Conservation (phyloP, 768 basidiomycete genomes). For the Boletus vermiculosoides region DNA sequence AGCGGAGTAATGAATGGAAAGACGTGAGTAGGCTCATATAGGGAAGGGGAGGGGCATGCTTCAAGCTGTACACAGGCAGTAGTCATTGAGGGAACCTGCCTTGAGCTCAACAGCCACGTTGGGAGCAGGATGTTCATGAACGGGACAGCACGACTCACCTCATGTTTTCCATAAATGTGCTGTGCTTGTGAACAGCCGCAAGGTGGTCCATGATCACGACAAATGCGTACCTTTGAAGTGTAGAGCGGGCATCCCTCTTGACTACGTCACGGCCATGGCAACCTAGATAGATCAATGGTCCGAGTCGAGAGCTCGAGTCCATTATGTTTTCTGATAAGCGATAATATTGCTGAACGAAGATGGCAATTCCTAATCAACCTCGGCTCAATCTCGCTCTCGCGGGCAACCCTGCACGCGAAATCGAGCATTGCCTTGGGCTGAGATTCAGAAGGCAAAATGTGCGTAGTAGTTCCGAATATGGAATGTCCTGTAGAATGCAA, state of each 20-base stretch:
- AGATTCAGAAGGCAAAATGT: not conserved
- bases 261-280: constrained; percentile 30
- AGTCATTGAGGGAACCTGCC: constrained; percentile 33
- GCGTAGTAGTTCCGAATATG: constrained; percentile 21
- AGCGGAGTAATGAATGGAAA: constrained; percentile 26
- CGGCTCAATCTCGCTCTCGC: not conserved
- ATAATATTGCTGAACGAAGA: constrained; percentile 2
- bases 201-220: constrained; percentile 35
- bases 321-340: constrained; percentile 15
- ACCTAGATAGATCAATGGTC: constrained; percentile 13
- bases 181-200: constrained; percentile 33
- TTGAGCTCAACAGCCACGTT: constrained; percentile 38
- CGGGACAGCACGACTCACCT: constrained; percentile 34
- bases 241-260: constrained; percentile 21
- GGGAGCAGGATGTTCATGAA: constrained; percentile 32
- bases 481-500: constrained; percentile 28
- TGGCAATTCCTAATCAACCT: constrained; percentile 11
- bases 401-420: constrained; percentile 8
- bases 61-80: constrained; percentile 33
- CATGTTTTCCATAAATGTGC: constrained; percentile 37
- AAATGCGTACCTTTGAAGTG: constrained; percentile 27
- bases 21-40: constrained; percentile 33
- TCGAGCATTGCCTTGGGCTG: constrained; percentile 17
- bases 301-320: constrained; percentile 4
- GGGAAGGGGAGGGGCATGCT: constrained; percentile 25